A percentile compares a stretch with the other conserved stretches of the same genome.
Conservation (phyloP, 306 rosid species). For the Carpinus viminea region DNA sequence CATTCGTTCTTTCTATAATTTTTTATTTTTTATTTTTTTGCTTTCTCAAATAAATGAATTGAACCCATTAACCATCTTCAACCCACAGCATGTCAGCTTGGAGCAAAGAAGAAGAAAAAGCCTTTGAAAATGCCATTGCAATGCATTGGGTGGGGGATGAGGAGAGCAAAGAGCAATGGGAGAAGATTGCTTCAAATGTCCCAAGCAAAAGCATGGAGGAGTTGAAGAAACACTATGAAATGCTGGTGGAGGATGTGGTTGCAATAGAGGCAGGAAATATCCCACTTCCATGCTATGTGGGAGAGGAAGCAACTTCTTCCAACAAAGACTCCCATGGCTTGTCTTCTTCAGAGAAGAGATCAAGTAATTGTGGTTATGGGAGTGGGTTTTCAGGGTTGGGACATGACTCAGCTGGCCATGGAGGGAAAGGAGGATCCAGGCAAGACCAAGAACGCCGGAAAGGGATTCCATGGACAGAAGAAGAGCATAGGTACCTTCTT, state of each 20-base stretch:
- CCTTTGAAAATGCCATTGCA: constrained; percentile 90
- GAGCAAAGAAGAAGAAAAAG: constrained; percentile 89
- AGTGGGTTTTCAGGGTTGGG: constrained; percentile 64
- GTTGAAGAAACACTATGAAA: constrained; percentile 68
- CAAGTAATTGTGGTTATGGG: constrained; percentile 50
- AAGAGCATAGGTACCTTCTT: constrained; percentile 79
- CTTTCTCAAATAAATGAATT: constrained; percentile 9
- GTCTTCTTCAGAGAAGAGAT: constrained; percentile 66
- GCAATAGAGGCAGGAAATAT: constrained; percentile 80
- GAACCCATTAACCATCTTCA: constrained; percentile 30
- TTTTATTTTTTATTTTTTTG: too few species aligned
- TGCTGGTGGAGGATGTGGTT: constrained; percentile 69
- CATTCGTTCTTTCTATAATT: not conserved
- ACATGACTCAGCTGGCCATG: constrained; percentile 57
- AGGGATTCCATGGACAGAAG: constrained; percentile 99
- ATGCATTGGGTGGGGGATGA: constrained; percentile 68
- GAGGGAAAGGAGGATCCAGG: constrained; percentile 81
- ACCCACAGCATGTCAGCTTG: constrained; percentile 70
- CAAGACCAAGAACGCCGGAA: constrained; percentile 91
- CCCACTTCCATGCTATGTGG: constrained; percentile 60
- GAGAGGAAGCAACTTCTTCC: constrained; percentile 53
- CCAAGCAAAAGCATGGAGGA: constrained; percentile 74
- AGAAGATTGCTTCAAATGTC: constrained; percentile 71
- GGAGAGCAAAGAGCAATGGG: constrained; percentile 65
- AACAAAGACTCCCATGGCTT: constrained; percentile 56